phyloP scores from a whole-genome alignment of 441 rosid genomes.

The Viola pubescens region DNA sequence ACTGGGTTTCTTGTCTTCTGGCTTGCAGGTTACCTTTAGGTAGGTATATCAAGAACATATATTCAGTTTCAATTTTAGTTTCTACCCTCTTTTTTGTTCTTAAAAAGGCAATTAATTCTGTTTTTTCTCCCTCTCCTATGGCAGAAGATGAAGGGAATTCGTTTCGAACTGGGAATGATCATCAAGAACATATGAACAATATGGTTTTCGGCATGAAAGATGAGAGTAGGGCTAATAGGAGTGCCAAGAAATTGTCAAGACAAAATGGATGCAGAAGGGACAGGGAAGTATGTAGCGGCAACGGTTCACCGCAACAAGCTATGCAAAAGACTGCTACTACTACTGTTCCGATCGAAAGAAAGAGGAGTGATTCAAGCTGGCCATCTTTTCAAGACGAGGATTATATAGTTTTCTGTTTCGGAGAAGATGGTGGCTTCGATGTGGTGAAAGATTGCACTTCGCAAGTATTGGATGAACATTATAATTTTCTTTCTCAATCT shows the following conservation, averaged over 20 bases:
- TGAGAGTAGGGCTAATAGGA: slow-evolving; percentile 18
- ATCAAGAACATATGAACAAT: slow-evolving; percentile 16
- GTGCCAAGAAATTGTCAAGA: slow-evolving; percentile 18
- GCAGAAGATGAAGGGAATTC: slow-evolving; percentile 34
- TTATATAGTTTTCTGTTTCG: slow-evolving; percentile 59
- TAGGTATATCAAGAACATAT: background rate
- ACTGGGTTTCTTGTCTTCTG: slow-evolving; percentile 60
- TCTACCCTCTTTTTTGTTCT: background rate
- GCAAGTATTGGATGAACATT: slow-evolving; percentile 16
- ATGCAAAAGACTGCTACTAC: slow-evolving; percentile 3
- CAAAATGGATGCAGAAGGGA: slow-evolving; percentile 22
- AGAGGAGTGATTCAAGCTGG: slow-evolving; percentile 30
- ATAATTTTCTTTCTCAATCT: slow-evolving; percentile 4
- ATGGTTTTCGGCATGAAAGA: slow-evolving; percentile 20
- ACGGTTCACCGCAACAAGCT: slow-evolving; percentile 18
- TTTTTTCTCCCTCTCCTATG: background rate
- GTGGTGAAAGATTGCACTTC: slow-evolving; percentile 42
- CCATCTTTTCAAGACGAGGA: slow-evolving; percentile 45
- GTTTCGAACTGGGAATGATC: slow-evolving; percentile 6
- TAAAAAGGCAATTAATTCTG: background rate
- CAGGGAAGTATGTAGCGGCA: slow-evolving; percentile 15
- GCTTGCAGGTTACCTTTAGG: slow-evolving; percentile 44
- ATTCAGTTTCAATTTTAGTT: background rate
- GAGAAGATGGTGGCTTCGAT: slow-evolving; percentile 56
- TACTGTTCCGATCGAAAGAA: slow-evolving; percentile 20